Percentiles rank a stretch among this genome's conserved stretches.
phyloP scores from a whole-genome alignment of 2,329 filamentous ascomycete genomes.

The Colletotrichum cereale region DNA sequence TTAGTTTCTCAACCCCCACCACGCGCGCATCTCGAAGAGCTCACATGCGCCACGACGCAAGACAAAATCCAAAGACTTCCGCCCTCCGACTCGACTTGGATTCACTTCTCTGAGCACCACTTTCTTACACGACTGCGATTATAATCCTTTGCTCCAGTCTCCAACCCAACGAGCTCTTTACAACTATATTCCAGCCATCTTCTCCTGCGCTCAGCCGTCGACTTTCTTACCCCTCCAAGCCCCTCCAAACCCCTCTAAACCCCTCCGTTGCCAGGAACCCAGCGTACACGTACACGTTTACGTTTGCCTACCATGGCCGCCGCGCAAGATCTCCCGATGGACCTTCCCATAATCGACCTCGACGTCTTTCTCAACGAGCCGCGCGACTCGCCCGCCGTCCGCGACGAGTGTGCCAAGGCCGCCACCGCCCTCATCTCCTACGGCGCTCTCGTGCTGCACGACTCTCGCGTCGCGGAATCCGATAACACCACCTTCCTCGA shows the following conservation, averaged over 20 bases:
- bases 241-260: no score
- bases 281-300: no score
- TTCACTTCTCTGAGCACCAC: not conserved
- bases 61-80: conserved; percentile 16
- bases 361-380: conserved; percentile 65
- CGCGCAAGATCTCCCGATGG: conserved; percentile 58
- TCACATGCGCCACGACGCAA: conserved; percentile 24
- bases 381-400: conserved; percentile 57
- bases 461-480: conserved; percentile 67
- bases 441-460: conserved; percentile 71
- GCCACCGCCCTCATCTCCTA: conserved; percentile 70
- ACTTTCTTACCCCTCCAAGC: not conserved
- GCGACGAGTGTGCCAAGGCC: conserved; percentile 65
- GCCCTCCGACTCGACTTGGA: not conserved
- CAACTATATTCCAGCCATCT: not conserved
- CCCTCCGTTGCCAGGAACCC: not conserved
- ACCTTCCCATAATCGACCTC: conserved; percentile 71
- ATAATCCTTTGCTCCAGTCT: not conserved
- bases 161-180: not conserved
- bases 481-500: conserved; percentile 71
- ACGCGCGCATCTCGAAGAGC: conserved; percentile 27
- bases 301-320: conserved; percentile 41
- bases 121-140: not conserved
- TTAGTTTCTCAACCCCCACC: conserved; percentile 12
- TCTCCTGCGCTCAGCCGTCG: not conserved